phyloP scores from a whole-genome alignment of 371 early-diverging fungal genomes.

The Fennellomyces sp. region DNA sequence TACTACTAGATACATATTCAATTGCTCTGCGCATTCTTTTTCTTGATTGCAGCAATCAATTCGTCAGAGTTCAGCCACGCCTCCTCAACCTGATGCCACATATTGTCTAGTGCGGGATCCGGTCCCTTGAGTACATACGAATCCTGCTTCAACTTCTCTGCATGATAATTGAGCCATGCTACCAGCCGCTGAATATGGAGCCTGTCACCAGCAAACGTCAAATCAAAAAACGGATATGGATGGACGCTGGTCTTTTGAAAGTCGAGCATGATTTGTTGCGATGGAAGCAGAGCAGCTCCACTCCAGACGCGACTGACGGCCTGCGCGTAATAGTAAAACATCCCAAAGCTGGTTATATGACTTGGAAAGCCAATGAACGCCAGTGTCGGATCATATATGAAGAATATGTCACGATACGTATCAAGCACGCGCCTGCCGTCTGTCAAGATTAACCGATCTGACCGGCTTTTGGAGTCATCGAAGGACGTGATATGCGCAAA shows the following conservation, averaged over 20 bases:
- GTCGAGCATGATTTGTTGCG: conserved; percentile 17
- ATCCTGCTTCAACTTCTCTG: neutral
- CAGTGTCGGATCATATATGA: conserved; percentile 36
- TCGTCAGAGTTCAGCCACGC: too few species aligned
- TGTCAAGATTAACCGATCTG: neutral
- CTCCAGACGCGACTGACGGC: conserved; percentile 41
- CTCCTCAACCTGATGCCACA: neutral
- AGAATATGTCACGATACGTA: conserved; percentile 32
- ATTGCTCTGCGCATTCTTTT: too few species aligned
- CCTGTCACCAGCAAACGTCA: neutral
- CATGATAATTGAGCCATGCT: conserved; percentile 40
- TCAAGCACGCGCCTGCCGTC: conserved; percentile 23
- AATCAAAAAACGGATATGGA: conserved; percentile 7
- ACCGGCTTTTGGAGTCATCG: neutral
- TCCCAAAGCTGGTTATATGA: conserved; percentile 13
- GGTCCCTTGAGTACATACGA: neutral
- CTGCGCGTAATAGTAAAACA: conserved; percentile 35
- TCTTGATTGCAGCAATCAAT: too few species aligned
- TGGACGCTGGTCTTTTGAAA: conserved; percentile 10
- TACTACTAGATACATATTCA: too few species aligned
- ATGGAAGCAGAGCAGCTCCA: conserved; percentile 30
- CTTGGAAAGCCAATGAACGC: conserved; percentile 31
- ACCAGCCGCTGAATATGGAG: conserved; percentile 17
- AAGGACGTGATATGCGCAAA: too few species aligned
- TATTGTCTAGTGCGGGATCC: neutral